Evolutionary conservation across 441 rosid species (phyloP), one percentile per base, ranked within the genome.

Genomic region (Erodium trifolium): DNA sequence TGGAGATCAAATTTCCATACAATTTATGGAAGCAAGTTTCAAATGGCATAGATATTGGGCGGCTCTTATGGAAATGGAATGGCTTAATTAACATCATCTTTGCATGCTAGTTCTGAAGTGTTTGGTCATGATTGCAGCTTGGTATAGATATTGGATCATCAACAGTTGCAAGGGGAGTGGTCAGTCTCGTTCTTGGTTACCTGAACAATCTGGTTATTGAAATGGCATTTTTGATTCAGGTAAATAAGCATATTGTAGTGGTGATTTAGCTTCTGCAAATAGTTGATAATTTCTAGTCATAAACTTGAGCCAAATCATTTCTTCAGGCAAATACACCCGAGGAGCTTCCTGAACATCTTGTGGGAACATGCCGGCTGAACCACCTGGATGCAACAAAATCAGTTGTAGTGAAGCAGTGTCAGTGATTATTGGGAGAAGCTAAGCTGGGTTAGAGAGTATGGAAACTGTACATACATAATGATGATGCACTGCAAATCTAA

Each of bases 71-170:
- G 14, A 47, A 47, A 47, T 47, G 53, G 4, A 47, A 12, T 47
- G 53, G 53, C 14, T 12, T 12, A 16, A 8, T 59, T 8, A 23
- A 5, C 18, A 17, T 19, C n/a, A 23, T 59, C 18, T 59, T 59
- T 23, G 29, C 66, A 29, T 63, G 66, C 29, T 63, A 13, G 29
- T 63, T 63, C 17, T 29, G 39, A 63, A 31, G 13, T 63, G 41
- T 39, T 17, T 11, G 29, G 3, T 31, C 13, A 19, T 74, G 8
- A 11, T 73, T 78, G 70, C 97, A 93, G 98, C 88, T 93, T 70
- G 98, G 94, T 39, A 85, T 93, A n/a, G 97, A 93, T 78, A 87
- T 93, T 64, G 97, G 97, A 19, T 91, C 98, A 51, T 93, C 97
- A 29, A 91, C 98, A 3, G 93, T 93, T 63, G 98, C 98, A 57